Conservation (phyloP, 169 alveolate species). For the Cystoisospora suis region DNA sequence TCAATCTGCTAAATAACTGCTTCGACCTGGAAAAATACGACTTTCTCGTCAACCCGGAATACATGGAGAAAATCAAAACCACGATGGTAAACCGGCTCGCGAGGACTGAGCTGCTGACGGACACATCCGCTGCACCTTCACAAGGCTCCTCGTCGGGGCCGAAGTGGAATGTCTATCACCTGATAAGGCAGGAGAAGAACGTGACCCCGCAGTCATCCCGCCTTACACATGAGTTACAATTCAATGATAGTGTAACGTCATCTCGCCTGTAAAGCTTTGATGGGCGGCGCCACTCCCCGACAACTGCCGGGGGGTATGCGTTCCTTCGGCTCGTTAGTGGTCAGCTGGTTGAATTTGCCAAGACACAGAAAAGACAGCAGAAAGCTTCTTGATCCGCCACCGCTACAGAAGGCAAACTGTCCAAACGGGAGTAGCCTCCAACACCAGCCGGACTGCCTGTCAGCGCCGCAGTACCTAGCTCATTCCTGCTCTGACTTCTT, state of each 20-base stretch:
- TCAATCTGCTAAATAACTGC: slow-evolving; percentile 64
- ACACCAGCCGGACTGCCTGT: background rate
- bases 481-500: background rate
- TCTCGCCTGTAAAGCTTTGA: background rate
- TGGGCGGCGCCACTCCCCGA: no score
- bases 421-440: background rate
- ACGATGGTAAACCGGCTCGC: background rate
- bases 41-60: slow-evolving; percentile 42
- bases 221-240: background rate
- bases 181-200: background rate
- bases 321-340: no score
- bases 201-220: background rate
- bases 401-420: background rate
- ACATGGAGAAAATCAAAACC: slow-evolving; percentile 25
- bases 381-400: background rate
- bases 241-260: background rate
- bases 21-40: slow-evolving; percentile 66
- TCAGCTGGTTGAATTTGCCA: background rate
- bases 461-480: background rate
- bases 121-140: background rate
- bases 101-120: background rate
- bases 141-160: no score
- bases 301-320: no score
- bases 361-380: background rate
- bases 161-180: no score